Evolutionary conservation across 108 stramenopile species (phyloP), one percentile per base, ranked within the genome.

Genomic region (Pseudonitzschia multistriata): DNA sequence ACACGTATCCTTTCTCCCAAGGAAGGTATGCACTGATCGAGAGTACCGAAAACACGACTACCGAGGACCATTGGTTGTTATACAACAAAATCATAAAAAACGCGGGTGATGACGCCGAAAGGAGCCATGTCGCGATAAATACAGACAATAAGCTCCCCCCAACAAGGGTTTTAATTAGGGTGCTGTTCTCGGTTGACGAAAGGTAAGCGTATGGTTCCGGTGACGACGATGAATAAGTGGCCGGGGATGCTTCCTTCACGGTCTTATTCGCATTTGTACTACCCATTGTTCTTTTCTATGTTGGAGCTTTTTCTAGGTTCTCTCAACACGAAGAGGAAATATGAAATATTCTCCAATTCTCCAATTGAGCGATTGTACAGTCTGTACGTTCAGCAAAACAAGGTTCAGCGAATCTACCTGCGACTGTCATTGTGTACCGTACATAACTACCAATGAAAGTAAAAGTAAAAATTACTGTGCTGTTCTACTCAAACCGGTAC

Each of bases 21-120:
- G 85, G 85, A 27, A 80, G 48, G 55, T 84, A 84, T 3, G 85
- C 74, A 34, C 74, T 25, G 8, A 77, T 47, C 22, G 81, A 68
- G 59, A 79, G 22, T 7, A 71, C 15, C 17, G 73, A 19, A 35
- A 86, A 76, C 48, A 61, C 21, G 24, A 25, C n/a, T 19, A 45
- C 22, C 0, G 63, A 25, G 7, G 25, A 19, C n/a, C 28, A 40
- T 39, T 47, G 10, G 2, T 25, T 24, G 34, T 39, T 19, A 34
- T 25, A 25, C 35, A 39, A 5, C 63, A 39, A 64, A 19, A 35
- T n/a, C 34, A 33, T 4, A 35, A 30, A 30, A 17, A 59, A 33
- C 11, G 35, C n/a, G 3, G 64, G 47, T 24, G 64, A 45, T 36
- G 22, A 39, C 22, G 30, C 22, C 37, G 48, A 65, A 49, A 42